phyloP scores from a whole-genome alignment of 768 basidiomycete species.

The Trametes elegans region DNA sequence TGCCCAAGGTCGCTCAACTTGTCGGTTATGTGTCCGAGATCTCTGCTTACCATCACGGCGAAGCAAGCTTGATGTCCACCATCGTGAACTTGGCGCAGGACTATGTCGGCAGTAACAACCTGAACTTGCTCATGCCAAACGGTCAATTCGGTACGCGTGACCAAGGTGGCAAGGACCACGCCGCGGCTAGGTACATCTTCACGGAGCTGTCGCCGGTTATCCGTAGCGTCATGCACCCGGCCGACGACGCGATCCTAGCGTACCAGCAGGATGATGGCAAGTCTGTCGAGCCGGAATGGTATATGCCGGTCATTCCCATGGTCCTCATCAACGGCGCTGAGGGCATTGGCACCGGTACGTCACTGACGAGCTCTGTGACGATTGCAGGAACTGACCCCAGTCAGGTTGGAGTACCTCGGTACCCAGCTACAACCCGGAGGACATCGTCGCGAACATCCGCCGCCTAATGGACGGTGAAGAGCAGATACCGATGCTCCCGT shows the following conservation, averaged over 20 bases:
- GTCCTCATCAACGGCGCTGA: slow-evolving; percentile 93
- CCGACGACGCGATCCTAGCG: slow-evolving; percentile 83
- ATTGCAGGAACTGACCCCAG: background rate
- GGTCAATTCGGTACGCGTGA: slow-evolving; percentile 97
- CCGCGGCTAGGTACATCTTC: slow-evolving; percentile 94
- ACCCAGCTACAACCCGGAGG: slow-evolving; percentile 89
- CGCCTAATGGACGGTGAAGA: slow-evolving; percentile 86
- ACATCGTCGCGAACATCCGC: slow-evolving; percentile 86
- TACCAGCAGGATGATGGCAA: slow-evolving; percentile 80
- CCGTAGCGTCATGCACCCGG: slow-evolving; percentile 72
- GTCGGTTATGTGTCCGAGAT: slow-evolving; percentile 94
- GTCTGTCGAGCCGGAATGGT: slow-evolving; percentile 91
- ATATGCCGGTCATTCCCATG: slow-evolving; percentile 86
- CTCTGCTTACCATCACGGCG: slow-evolving; percentile 96
- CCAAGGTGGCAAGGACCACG: slow-evolving; percentile 93
- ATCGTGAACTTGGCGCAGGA: slow-evolving; percentile 94
- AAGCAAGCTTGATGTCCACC: slow-evolving; percentile 79
- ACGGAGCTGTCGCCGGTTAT: slow-evolving; percentile 77
- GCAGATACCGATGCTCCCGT: slow-evolving; percentile 83
- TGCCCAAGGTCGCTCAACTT: slow-evolving; percentile 82
- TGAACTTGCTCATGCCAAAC: slow-evolving; percentile 82
- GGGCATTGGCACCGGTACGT: slow-evolving; percentile 92
- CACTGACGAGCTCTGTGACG: background rate
- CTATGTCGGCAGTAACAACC: slow-evolving; percentile 93
- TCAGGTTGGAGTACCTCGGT: slow-evolving; percentile 93